These are phyloP conservation scores for Solanum corneliomulleri DNA, from an alignment of 257 asterid species.

Conservation along the genomic window DNA sequence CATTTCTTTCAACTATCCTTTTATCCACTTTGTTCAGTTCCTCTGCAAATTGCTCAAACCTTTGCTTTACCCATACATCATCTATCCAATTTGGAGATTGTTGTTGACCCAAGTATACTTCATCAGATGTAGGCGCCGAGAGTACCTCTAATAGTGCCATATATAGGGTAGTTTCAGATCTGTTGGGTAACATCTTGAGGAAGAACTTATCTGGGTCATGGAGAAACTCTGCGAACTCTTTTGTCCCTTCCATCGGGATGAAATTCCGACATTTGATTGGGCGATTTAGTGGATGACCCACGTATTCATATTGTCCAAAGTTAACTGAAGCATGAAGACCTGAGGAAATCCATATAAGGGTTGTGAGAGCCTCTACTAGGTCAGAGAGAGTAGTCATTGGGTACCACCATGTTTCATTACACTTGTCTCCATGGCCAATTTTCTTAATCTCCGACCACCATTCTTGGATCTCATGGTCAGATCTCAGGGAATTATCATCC, in stretches of 20 bases:
- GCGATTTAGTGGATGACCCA: conserved; percentile 35
- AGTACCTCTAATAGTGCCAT: conserved; percentile 31
- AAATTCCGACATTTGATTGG: conserved; percentile 21
- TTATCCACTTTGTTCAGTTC: conserved; percentile 28
- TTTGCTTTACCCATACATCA: conserved; percentile 19
- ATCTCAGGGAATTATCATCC: conserved; percentile 18
- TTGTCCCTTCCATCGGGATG: conserved; percentile 37
- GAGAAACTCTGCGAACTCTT: conserved; percentile 39
- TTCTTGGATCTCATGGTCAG: conserved; percentile 28
- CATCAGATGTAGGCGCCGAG: conserved; percentile 15
- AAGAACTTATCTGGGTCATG: conserved; percentile 26
- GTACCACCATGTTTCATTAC: conserved; percentile 32
- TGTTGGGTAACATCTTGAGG: conserved; percentile 27
- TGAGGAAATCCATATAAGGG: conserved; percentile 32
- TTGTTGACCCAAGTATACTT: conserved; percentile 22
- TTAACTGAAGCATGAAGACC: conserved; percentile 34
- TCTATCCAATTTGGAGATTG: conserved; percentile 18
- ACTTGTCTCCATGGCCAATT: conserved; percentile 38
- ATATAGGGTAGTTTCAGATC: conserved; percentile 23
- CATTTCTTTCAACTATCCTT: conserved; percentile 24
- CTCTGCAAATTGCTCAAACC: conserved; percentile 19
- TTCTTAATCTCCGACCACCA: conserved; percentile 45
- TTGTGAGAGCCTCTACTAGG: conserved; percentile 29
- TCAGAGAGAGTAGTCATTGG: conserved; percentile 22
- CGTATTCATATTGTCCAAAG: conserved; percentile 31